Evolutionary conservation across 202 grass and related monocot genomes (phyloP), one percentile per base, ranked within the genome.

Genomic region (Panicum hallii): DNA sequence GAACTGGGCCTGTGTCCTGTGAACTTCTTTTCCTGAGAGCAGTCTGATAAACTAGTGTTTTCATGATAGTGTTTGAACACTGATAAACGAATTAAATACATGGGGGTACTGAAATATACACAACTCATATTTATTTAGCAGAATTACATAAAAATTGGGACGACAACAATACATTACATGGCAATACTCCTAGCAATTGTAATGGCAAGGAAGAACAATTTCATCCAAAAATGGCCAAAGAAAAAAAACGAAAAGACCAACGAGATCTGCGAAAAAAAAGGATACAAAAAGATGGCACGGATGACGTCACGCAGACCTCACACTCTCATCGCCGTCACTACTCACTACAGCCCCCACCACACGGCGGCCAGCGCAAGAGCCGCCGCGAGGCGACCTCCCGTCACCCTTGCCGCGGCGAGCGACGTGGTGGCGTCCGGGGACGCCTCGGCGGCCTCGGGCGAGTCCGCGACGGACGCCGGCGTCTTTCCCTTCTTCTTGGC

Each of bases 401-500:
- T 74, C 36, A 47, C 20, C 49, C 65, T 58, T 26, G 45, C 55
- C 23, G 85, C 50, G 20, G 83, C 90, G 11, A 26, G 74, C 11
- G 88, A 88, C 61, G 64, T n/a, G 40, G 88, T 88, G 0, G 79
- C 80, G 73, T 90, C 93, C 3, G 88, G 73, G 1, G 87, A 71
- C 71, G 64, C 86, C 47, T 87, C 85, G 22, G 85, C 85, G 17
- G 85, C 83, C 32, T 68, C 90, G 7, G 93, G 86, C 67, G 83
- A 74, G 20, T 93, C 93, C 1, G 93, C 85, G 6, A 83, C 58
- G 2, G 93, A 47, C 66, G 85, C 63, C 1, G 86, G 86, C 30
- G 85, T 36, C 72, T 98, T 98, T 8, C 84, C 77, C 85, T 92
- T 94, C 72, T 81, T 89, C 43, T 78, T 58, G 12, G 66, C 19